Evolutionary conservation across 2,329 filamentous ascomycete genomes (phyloP), one percentile per base, ranked within the genome.

Genomic region (Huntiella moniliformis): DNA sequence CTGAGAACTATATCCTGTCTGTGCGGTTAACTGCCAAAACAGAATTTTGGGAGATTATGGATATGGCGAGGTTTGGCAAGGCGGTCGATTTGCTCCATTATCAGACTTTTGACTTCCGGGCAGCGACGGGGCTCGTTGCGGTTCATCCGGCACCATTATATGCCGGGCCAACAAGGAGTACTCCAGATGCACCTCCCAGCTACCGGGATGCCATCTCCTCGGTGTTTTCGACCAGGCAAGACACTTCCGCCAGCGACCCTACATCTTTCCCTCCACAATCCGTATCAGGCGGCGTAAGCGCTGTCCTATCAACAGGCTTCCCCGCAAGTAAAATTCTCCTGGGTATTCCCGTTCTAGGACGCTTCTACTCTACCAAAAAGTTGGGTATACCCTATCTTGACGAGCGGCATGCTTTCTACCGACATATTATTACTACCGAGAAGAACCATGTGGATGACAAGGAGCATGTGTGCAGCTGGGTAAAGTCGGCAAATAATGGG

Each of bases 1-100:
- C 38, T 5, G 38, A 42, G 13, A 38, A 42, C 17, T 47, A 47
- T 17, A 47, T 47, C 12, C 15, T 47, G 4, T 36, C 45, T 12
- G 34, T 47, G 22, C 22, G 22, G 22, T 28, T 28, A 28, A 28
- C 22, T 28, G 22, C 22, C 22, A 28, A 28, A 8, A 28, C 22
- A 3, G 22, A 28, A 5, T 28, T 28, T 8, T 28, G 22, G 22
- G 22, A 28, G 22, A 28, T 28, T 28, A 28, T 28, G 22, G 22
- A 28, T 28, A 28, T 28, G 22, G 22, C 22, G 22, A 28, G 22
- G 5, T 34, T 47, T 13, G 33, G 31, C 33, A 36, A 37, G 22
- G 15, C 17, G 15, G 38, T 47, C 3, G 45, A 47, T 32, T 22
- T 47, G 5, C 22, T 47, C 4, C 35, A 37, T 32, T 34, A 42